phyloP scores from a whole-genome alignment of 1,284 basidiomycete genomes.

The Flammula alnicola region DNA sequence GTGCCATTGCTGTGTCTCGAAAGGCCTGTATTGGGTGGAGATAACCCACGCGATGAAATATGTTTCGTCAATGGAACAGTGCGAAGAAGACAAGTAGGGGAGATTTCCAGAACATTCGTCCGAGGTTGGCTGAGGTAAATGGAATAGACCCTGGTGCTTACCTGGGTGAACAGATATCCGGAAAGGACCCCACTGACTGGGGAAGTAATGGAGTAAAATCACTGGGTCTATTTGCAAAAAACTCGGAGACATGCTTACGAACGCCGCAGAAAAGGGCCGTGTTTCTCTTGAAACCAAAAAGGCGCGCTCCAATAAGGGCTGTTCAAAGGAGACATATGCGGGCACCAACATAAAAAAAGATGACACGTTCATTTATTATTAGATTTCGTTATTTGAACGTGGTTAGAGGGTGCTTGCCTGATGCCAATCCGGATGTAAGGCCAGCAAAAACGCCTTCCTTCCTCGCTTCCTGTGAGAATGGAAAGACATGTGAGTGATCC shows the following conservation, averaged over 20 bases:
- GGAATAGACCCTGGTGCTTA: constrained; percentile 23
- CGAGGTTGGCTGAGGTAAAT: constrained; percentile 18
- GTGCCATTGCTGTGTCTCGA: constrained; percentile 42
- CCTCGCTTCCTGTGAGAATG: constrained; percentile 56
- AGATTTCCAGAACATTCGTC: constrained; percentile 10
- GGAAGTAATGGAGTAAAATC: constrained; percentile 21
- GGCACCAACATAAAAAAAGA: constrained; percentile 16
- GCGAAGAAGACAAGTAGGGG: too few species aligned
- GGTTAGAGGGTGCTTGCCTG: constrained; percentile 50
- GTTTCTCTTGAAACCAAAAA: constrained; percentile 68
- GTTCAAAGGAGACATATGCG: constrained; percentile 27
- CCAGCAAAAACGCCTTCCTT: constrained; percentile 75
- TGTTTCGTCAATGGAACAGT: too few species aligned
- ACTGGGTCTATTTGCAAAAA: constrained; percentile 23
- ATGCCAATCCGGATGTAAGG: constrained; percentile 64
- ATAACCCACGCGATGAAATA: constrained; percentile 10
- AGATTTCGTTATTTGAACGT: not conserved
- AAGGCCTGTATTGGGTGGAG: constrained; percentile 37
- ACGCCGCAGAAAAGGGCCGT: constrained; percentile 64
- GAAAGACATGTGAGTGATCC: constrained; percentile 2
- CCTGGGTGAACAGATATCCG: constrained; percentile 73
- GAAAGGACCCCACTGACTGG: constrained; percentile 66
- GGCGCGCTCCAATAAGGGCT: constrained; percentile 61
- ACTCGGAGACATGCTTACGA: constrained; percentile 47
- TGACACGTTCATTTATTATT: constrained; percentile 4